phyloP scores from a whole-genome alignment of 2,329 filamentous ascomycete species.

The Fusarium caatingaense region DNA sequence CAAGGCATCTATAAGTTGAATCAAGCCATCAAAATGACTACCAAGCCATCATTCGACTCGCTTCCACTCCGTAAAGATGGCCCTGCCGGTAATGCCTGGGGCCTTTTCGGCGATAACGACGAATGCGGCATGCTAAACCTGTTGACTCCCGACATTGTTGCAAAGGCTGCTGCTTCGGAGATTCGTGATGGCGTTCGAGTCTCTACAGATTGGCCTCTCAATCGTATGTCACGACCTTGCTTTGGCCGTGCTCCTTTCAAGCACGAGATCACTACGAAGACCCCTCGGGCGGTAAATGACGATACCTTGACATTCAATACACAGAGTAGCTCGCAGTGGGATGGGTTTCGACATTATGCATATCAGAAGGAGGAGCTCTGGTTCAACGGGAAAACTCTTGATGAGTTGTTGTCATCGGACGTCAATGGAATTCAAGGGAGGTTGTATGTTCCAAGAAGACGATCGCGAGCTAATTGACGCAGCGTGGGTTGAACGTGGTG shows the following conservation, averaged over 20 bases:
- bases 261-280: conserved; percentile 46
- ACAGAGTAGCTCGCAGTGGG: conserved; percentile 55
- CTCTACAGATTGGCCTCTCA: conserved; percentile 51
- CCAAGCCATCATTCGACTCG: conserved; percentile 53
- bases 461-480: accelerated
- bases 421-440: conserved; percentile 48
- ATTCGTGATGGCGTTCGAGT: conserved; percentile 48
- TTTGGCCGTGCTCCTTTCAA: conserved; percentile 49
- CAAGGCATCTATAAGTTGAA: not conserved
- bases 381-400: conserved; percentile 53
- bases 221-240: conserved; percentile 49
- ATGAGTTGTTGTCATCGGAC: conserved; percentile 55
- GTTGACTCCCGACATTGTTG: conserved; percentile 54
- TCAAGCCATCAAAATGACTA: not conserved
- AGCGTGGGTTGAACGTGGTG: conserved; percentile 47
- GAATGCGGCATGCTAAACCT: conserved; percentile 67
- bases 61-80: conserved; percentile 63
- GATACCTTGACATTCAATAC: conserved; percentile 52
- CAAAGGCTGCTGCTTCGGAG: conserved; percentile 46
- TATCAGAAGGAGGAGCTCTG: conserved; percentile 53
- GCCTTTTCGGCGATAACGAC: conserved; percentile 62
- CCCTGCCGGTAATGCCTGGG: conserved; percentile 66
- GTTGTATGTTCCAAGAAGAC: not conserved
- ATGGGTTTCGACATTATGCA: conserved; percentile 54
- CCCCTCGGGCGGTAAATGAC: conserved; percentile 48